Percentiles rank a stretch among this genome's conserved stretches.
These are phyloP conservation scores for Bocquillonia castaneifolia DNA, from an alignment of 441 rosid genomes.

Conservation along the genomic window DNA sequence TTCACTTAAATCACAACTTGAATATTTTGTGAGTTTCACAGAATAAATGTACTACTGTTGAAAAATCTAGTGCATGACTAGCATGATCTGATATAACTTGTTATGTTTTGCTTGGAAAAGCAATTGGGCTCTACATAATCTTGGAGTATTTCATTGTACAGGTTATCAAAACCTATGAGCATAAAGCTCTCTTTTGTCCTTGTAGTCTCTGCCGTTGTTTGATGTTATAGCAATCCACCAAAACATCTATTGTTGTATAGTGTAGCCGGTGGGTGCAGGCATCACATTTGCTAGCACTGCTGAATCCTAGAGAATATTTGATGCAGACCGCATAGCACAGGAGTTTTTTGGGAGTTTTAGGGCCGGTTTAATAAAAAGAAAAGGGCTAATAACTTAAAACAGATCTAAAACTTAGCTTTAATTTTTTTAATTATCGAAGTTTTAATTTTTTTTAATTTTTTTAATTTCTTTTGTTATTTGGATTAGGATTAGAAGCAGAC, in stretches of 20 bases:
- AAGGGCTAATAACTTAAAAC: too few species aligned
- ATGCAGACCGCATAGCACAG: too few species aligned
- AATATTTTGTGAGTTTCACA: not conserved
- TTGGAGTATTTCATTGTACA: not conserved
- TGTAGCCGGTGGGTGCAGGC: not conserved
- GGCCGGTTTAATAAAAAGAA: too few species aligned
- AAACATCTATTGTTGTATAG: not conserved
- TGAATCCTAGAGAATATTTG: conserved; percentile 6
- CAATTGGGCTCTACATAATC: not conserved
- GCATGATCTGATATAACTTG: not conserved
- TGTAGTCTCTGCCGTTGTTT: not conserved
- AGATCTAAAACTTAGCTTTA: too few species aligned
- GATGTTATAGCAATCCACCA: not conserved
- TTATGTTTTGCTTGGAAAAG: not conserved
- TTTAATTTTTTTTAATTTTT: too few species aligned
- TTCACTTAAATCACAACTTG: not conserved
- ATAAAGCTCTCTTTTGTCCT: not conserved
- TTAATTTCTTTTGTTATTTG: too few species aligned
- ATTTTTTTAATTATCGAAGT: too few species aligned
- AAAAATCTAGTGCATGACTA: not conserved
- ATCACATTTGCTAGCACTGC: not conserved
- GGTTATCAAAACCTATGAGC: not conserved
- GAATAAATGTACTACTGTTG: not conserved
- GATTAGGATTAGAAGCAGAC: too few species aligned
- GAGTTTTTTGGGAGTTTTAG: too few species aligned